Evolutionary conservation across 106 monocot genomes (phyloP), one percentile per base, ranked within the genome.

Genomic region (Acorus gramineus): DNA sequence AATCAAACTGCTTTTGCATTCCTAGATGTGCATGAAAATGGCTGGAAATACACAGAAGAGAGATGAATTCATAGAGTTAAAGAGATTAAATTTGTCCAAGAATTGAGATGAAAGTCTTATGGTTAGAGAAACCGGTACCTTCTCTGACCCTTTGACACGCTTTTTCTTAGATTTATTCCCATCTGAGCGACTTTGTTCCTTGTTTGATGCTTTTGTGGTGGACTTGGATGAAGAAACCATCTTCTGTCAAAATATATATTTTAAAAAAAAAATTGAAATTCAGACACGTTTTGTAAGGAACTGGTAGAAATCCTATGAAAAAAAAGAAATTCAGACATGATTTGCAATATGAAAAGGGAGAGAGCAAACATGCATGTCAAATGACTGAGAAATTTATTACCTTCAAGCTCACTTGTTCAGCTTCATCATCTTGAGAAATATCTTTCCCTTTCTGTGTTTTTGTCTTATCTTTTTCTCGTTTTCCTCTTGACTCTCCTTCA

Each of bases 341-440:
- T 14, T 8, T 42, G 5, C 4, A 45, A 7, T 57, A 69, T 13
- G 49, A 28, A 14, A 62, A 52, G 42, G 6, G 7, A 50, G 42
- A 52, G 55, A 12, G 58, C 8, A 52, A 10, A 51, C 9, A 44
- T 14, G 8, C 14, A 8, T 14, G 44, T 10, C 10, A 8, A 46
- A 56, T 14, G 56, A 47, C 14, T 9, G 48, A 46, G n/a, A 43
- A 52, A 12, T 8, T 14, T 4, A 11, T 59, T 57, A 84, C 84
- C 84, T 80, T 80, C 57, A 74, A 68, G 52, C 46, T 55, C 8
- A 55, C 56, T 45, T 77, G 71, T 59, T 47, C 59, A 64, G 46
- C 45, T 42, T 42, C 45, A 73, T 79, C 73, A 11, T 71, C 55
- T 47, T 54, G 53, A 28, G 44, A 11, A 3, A 10, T 59, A 6